Conservation (phyloP, 2,329 filamentous ascomycete genomes). For the Colletotrichum incanum region DNA sequence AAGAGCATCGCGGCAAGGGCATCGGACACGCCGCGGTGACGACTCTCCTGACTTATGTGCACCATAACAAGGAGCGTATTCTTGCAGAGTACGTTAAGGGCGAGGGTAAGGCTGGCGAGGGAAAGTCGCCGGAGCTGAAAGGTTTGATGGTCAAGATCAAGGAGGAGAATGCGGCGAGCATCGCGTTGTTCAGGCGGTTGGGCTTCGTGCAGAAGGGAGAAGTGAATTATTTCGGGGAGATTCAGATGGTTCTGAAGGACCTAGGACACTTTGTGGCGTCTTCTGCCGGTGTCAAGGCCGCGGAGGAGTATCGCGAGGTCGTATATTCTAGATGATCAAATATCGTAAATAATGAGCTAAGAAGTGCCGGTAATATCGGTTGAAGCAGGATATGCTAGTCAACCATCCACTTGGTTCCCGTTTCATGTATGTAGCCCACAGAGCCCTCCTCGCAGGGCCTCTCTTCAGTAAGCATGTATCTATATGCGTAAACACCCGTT, state of each 20-base stretch:
- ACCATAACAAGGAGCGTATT: conserved; percentile 67
- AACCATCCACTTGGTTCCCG: too few species aligned
- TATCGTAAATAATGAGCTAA: not conserved
- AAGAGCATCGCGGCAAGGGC: conserved; percentile 71
- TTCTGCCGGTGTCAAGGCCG: conserved; percentile 18
- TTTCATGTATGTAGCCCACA: not conserved
- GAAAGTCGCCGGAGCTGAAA: conserved; percentile 53
- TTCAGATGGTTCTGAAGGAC: conserved; percentile 63
- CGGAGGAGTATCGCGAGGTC: conserved; percentile 30
- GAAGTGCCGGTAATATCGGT: not conserved
- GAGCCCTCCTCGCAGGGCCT: not conserved
- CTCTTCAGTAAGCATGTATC: not conserved
- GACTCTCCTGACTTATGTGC: conserved; percentile 80
- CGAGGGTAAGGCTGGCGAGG: conserved; percentile 25
- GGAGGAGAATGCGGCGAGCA: conserved; percentile 67
- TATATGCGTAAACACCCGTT: not conserved
- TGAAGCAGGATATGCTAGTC: not conserved
- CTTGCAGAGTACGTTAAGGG: conserved; percentile 60
- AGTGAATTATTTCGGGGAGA: conserved; percentile 74
- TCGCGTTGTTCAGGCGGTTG: conserved; percentile 65
- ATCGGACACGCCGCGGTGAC: conserved; percentile 77
- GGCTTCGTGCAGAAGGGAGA: conserved; percentile 67
- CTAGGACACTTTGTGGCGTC: conserved; percentile 44
- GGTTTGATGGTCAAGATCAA: conserved; percentile 73
- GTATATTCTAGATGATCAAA: conserved; percentile 24